Percentiles rank a stretch among this genome's conserved stretches.
Evolutionary conservation across 441 rosid species (phyloP).

Genomic region (Erodium moschatum): DNA sequence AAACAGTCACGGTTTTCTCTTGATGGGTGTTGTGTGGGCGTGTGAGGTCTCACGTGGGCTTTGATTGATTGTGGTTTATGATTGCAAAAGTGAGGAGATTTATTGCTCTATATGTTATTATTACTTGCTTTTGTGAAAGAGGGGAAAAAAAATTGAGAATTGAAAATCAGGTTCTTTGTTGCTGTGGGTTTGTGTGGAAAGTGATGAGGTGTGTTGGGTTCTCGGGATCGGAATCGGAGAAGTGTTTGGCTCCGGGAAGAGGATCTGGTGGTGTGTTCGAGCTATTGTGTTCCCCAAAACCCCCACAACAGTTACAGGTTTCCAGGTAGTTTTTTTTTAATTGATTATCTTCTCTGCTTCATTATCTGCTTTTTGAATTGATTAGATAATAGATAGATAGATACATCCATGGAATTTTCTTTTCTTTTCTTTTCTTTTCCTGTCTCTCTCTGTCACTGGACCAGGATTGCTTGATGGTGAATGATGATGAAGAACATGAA

Average conservation of each 20-base stretch:
- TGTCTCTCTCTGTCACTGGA: no score
- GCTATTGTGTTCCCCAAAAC: constrained; percentile 51
- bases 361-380: constrained; percentile 12
- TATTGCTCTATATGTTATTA: constrained; percentile 25
- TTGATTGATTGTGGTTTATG: constrained; percentile 7
- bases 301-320: constrained; percentile 42
- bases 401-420: background rate
- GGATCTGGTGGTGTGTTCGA: constrained; percentile 39
- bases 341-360: constrained; percentile 23
- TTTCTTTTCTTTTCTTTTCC: constrained; percentile 5
- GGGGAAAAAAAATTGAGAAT: background rate
- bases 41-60: constrained; percentile 6
- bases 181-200: constrained; percentile 24
- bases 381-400: background rate
- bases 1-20: constrained; percentile 4
- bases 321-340: constrained; percentile 46
- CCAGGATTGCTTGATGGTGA: background rate
- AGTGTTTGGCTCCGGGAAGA: constrained; percentile 27
- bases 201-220: constrained; percentile 30
- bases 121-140: constrained; percentile 21
- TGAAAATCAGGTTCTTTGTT: constrained; percentile 17
- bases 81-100: constrained; percentile 24
- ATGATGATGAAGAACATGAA: constrained; percentile 9
- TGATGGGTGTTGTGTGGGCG: background rate
- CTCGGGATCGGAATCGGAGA: constrained; percentile 38